A percentile compares a stretch with the other conserved stretches of the same genome.
These are phyloP conservation scores for Malus sylvestris DNA, from an alignment of 306 rosid genomes.

Conservation along the genomic window DNA sequence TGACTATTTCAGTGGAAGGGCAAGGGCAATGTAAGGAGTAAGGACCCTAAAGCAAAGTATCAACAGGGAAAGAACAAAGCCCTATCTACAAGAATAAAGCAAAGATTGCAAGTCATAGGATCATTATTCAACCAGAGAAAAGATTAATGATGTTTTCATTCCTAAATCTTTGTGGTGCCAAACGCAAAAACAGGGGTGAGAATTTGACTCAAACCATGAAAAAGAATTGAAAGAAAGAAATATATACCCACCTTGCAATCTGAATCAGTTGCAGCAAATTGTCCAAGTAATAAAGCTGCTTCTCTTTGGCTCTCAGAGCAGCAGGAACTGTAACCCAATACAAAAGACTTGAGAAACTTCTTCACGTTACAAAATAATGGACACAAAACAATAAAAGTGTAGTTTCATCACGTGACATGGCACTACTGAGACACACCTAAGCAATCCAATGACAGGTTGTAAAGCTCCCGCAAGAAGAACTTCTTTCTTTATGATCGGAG, in stretches of 20 bases:
- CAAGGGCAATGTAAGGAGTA: background rate
- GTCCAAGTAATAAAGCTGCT: slow-evolving; percentile 97
- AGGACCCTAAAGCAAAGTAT: background rate
- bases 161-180: background rate
- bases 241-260: slow-evolving; percentile 74
- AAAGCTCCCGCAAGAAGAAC: slow-evolving; percentile 94
- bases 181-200: background rate
- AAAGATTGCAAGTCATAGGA: background rate
- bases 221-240: slow-evolving; percentile 3
- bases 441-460: slow-evolving; percentile 96
- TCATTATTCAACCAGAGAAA: background rate
- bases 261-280: slow-evolving; percentile 97
- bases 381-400: background rate
- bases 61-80: background rate
- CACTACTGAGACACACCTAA: slow-evolving; percentile 42
- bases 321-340: slow-evolving; percentile 56
- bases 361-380: background rate
- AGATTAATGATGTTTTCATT: background rate
- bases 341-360: slow-evolving; percentile 6
- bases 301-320: slow-evolving; percentile 98
- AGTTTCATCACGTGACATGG: background rate
- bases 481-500: slow-evolving; percentile 92
- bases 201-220: background rate
- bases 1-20: background rate
- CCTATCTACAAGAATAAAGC: background rate